Conservation (phyloP, 1,284 basidiomycete genomes). For the Moesziomyces antarcticus region DNA sequence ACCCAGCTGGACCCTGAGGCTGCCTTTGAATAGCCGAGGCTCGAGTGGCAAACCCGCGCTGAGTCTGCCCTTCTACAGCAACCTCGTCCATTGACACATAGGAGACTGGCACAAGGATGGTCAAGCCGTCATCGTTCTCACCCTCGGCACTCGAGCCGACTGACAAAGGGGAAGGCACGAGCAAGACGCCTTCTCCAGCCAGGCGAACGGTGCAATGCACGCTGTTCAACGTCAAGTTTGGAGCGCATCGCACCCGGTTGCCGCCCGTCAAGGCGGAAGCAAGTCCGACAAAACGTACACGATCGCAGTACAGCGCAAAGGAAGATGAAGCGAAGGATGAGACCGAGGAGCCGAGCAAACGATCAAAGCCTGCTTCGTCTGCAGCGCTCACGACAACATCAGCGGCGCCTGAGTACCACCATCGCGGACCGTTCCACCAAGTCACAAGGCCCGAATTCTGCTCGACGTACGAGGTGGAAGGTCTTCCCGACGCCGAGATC, state of each 20-base stretch:
- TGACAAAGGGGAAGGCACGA: background rate
- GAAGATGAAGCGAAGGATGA: background rate
- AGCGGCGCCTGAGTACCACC: slow-evolving; percentile 30
- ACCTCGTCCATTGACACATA: no score
- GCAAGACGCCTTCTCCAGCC: slow-evolving; percentile 4
- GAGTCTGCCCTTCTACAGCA: background rate
- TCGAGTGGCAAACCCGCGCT: background rate
- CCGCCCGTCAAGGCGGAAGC: slow-evolving; percentile 13
- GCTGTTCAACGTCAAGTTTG: slow-evolving; percentile 44
- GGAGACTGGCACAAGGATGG: slow-evolving; percentile 6
- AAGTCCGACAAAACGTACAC: slow-evolving; percentile 13
- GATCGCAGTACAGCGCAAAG: slow-evolving; percentile 1
- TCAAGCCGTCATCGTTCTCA: slow-evolving; percentile 11
- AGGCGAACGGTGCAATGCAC: slow-evolving; percentile 43
- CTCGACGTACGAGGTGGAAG: slow-evolving; percentile 21
- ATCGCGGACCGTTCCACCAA: slow-evolving; percentile 48
- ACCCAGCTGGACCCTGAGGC: background rate
- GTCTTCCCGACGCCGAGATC: slow-evolving; percentile 67
- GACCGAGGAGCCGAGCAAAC: background rate
- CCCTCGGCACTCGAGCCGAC: slow-evolving; percentile 10
- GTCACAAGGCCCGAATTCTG: slow-evolving; percentile 32
- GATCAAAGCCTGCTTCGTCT: background rate
- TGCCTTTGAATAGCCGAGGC: background rate
- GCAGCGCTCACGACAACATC: background rate
- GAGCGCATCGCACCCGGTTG: slow-evolving; percentile 21